Evolutionary conservation across 148 eudicot genomes (phyloP).

Genomic region (Persicaria maculosa): DNA sequence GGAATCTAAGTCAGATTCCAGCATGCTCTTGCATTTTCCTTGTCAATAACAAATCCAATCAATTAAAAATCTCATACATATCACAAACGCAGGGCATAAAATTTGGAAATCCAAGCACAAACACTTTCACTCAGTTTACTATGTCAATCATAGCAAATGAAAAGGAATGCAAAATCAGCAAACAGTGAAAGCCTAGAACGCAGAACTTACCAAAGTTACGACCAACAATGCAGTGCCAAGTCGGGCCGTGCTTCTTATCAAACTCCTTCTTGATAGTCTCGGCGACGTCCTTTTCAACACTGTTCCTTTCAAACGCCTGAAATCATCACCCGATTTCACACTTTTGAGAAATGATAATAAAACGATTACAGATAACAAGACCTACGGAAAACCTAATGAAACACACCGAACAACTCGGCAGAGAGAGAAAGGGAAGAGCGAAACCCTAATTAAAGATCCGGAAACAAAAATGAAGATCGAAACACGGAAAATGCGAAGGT

Average conservation of each 20-base stretch:
- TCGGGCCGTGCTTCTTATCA: slow-evolving; percentile 83
- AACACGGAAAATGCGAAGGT: background rate
- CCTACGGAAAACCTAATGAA: background rate
- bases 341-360: background rate
- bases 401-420: background rate
- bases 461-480: background rate
- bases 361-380: background rate
- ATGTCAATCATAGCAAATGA: background rate
- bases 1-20: background rate
- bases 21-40: background rate
- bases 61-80: background rate
- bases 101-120: background rate
- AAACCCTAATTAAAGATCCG: background rate
- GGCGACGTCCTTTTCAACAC: slow-evolving; percentile 95
- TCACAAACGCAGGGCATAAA: slow-evolving; percentile 1
- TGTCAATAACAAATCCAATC: background rate
- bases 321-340: slow-evolving; percentile 2
- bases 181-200: background rate
- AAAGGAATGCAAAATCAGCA: background rate
- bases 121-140: background rate
- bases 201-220: slow-evolving; percentile 71
- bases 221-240: slow-evolving; percentile 98
- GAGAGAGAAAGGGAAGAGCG: background rate
- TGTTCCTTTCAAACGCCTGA: slow-evolving; percentile 80
- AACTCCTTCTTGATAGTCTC: slow-evolving; percentile 91